Base-by-base conservation (phyloP, 805 yeast species). In the Teunomyces stri region DNA sequence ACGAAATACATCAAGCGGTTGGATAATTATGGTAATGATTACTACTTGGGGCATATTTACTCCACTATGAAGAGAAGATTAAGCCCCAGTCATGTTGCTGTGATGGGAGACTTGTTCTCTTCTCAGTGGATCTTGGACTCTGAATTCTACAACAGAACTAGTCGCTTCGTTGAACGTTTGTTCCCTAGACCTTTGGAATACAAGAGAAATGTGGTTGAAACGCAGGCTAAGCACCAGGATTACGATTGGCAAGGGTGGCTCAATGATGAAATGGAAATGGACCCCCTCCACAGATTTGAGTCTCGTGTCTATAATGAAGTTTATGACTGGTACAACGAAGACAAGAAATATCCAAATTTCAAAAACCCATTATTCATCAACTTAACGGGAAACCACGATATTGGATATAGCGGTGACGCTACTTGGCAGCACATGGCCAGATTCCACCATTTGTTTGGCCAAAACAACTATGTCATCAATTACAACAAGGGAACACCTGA, bases 321-420 rank as follows among this genome's bases (percentile, higher is more conserved):
- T 5, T 79, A 81, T 52, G 86, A 84, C 56, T 87, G 96, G 96
- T 70, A 75, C 33, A 58, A 75, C 22, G 54, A 50, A 6, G 58
- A 61, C 6, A 38, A 31, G n/a, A 44, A 43, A 7, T 56, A 33
- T 27, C 74, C 75, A 27, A 69, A 70, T 54, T 70, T 63, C 16
- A 74, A 76, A 30, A 81, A 80, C 49, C 91, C 89, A 9, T 66
- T 87, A 31, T 81, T 92, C 59, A 78, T 89, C 51, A 94, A 94
- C 62, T 70, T 94, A 41, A 84, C 96, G 1, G 99, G 99, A 1
- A 94, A 94, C 63, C 99, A 94, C 63, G 99, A 94, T 64, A 83
- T 92, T 42, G 99, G 99, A 0, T 92, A 94, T 62, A 80, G 87
- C 42, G 98, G 98, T 0, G 99, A 94, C 65, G 89, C 95, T 35